Evolutionary conservation across 176 grass and related monocot species (phyloP).

Genomic region (Aechmea fasciata): DNA sequence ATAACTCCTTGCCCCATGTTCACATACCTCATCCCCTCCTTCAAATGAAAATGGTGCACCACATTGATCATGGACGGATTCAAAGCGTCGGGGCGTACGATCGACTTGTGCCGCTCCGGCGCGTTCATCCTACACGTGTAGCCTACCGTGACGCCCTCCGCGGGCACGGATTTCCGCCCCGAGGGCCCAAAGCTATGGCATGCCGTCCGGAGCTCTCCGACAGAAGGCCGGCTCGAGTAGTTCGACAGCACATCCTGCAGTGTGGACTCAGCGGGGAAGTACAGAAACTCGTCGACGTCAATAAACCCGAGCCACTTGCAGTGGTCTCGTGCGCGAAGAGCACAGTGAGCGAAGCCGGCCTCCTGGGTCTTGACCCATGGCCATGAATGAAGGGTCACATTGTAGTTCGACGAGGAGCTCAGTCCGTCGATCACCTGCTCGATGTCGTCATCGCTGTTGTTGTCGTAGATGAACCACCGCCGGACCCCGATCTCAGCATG

Average conservation of each 20-base stretch:
- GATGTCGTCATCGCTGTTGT: conserved; percentile 79
- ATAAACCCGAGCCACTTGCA: conserved; percentile 93
- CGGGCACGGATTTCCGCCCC: conserved; percentile 50
- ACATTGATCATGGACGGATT: conserved; percentile 85
- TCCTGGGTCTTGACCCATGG: conserved; percentile 97
- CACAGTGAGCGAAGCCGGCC: conserved; percentile 91
- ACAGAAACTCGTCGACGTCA: conserved; percentile 80
- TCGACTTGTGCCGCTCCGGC: conserved; percentile 86
- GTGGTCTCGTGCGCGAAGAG: conserved; percentile 55
- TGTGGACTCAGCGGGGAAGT: conserved; percentile 56
- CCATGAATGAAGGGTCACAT: conserved; percentile 63
- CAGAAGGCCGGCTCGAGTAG: conserved; percentile 46
- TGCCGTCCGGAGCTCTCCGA: conserved; percentile 65
- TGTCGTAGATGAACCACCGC: conserved; percentile 96
- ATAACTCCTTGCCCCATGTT: conserved; percentile 73
- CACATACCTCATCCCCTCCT: conserved; percentile 63
- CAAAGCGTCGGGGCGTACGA: conserved; percentile 55
- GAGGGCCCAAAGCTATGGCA: conserved; percentile 98
- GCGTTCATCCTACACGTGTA: conserved; percentile 73
- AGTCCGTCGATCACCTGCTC: conserved; percentile 44
- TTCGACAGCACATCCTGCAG: conserved; percentile 48
- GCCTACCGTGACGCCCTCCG: conserved; percentile 45
- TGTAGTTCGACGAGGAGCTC: conserved; percentile 34
- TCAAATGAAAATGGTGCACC: conserved; percentile 96
- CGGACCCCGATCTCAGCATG: conserved; percentile 54